Base-by-base conservation (phyloP, 1,284 basidiomycete genomes). In the Rugosomyces carneus region DNA sequence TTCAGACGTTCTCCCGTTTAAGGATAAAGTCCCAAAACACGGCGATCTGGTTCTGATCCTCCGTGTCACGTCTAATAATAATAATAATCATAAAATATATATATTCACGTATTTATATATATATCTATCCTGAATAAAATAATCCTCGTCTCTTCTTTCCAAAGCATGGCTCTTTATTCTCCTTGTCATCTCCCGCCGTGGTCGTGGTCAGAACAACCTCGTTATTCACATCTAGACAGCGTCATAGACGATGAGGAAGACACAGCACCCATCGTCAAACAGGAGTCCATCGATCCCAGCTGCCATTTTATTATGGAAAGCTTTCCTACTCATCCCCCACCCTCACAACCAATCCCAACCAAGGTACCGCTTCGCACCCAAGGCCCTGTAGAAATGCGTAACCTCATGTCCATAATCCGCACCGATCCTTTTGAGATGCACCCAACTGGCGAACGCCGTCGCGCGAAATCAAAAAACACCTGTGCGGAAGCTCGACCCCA, bases 351-450 rank as follows among this genome's bases (percentile, higher is more conserved):
- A 2, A 73, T 75, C 0, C 78, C 80, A 24, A 75, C 77, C 35
- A 79, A 83, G 57, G 83, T 85, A 0, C 84, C 84, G 4, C 72
- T 86, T 7, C 81, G 84, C 39, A 84, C 84, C 10, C 78, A 84
- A 54, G 84, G 83, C 1, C 71, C 73, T 50, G 69, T 72, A 38
- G 71, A 73, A 35, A 85, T 85, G 84, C 75, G 78, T 42, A 66
- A 68, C 42, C 78, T 86, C 76, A 88, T 88, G 84, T 73, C 75
- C 45, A 77, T 81, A 10, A 85, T 88, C 60, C 74, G 85, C 8
- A 72, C 88, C 53, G 81, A 88, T 58, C 84, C 83, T 0, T 88
- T 88, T 54, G 73, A 82, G 7, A 77, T 83, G 60, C 80, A 85
- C 53, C 6, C 31, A 34, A 77, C 73, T 47, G 73, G 70, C 48